These are phyloP conservation scores for Coniophora puteana DNA, from an alignment of 1,284 basidiomycete genomes.

Conservation along the genomic window DNA sequence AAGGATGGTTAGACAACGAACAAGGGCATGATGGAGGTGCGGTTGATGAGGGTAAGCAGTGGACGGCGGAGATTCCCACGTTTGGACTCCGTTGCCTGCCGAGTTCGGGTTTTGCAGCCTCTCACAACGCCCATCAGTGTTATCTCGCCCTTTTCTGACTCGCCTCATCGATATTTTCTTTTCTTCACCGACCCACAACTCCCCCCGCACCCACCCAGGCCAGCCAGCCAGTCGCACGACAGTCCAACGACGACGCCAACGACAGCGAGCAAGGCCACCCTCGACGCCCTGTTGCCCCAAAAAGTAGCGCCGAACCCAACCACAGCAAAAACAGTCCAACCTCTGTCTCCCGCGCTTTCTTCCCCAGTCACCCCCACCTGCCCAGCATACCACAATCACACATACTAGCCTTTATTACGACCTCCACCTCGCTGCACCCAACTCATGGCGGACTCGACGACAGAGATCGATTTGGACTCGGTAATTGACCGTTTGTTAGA, in stretches of 20 bases:
- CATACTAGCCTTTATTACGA: conserved; percentile 15
- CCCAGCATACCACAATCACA: conserved; percentile 15
- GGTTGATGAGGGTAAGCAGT: too few species aligned
- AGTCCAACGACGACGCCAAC: too few species aligned
- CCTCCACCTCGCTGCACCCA: conserved; percentile 1
- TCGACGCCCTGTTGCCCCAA: conserved; percentile 11
- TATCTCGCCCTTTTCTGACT: conserved; percentile 26
- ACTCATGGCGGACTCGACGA: conserved; percentile 59
- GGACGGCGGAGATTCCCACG: too few species aligned
- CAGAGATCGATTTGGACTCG: conserved; percentile 96
- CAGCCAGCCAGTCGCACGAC: conserved; percentile 12
- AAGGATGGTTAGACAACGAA: too few species aligned
- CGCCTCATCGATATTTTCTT: conserved; percentile 28
- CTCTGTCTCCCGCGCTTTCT: conserved; percentile 18
- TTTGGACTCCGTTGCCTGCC: conserved; percentile 18
- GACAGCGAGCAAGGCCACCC: too few species aligned
- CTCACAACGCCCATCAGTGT: conserved; percentile 30
- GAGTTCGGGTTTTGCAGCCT: conserved; percentile 30
- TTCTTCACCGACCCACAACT: too few species aligned
- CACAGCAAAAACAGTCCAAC: conserved; percentile 20
- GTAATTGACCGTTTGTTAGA: conserved; percentile 96
- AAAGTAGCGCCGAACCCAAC: conserved; percentile 11
- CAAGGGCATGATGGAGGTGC: too few species aligned
- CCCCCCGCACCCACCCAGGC: too few species aligned
- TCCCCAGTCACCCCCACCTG: conserved; percentile 17